Percentiles rank a stretch among this genome's conserved stretches.
Evolutionary conservation across 768 basidiomycete species (phyloP).

Genomic region (Rhodosporidiobolus sp.): DNA sequence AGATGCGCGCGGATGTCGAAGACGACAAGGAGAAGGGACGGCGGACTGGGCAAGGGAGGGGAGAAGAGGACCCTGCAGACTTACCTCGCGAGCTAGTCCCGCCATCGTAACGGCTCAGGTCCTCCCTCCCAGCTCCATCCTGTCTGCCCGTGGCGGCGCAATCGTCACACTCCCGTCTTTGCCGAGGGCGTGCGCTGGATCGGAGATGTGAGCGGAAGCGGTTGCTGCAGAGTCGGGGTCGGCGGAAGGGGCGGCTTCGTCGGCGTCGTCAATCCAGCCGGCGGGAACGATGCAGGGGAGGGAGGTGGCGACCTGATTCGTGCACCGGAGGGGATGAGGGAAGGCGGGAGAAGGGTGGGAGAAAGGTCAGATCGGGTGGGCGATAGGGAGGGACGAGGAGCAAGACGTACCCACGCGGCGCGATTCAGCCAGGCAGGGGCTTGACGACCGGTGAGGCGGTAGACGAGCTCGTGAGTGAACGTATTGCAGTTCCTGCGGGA

Average conservation of each 20-base stretch:
- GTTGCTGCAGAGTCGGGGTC: too few species aligned
- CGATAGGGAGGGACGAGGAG: neutral
- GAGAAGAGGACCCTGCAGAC: neutral
- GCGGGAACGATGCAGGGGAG: conserved; percentile 32
- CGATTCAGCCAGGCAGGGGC: conserved; percentile 32
- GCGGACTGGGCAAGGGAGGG: neutral
- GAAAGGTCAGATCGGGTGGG: neutral
- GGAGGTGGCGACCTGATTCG: conserved; percentile 35
- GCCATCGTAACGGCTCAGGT: neutral
- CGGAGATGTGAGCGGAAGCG: neutral
- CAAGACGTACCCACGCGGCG: conserved; percentile 21
- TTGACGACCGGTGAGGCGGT: conserved; percentile 11
- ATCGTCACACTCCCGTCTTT: conserved; percentile 3
- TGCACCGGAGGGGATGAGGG: too few species aligned
- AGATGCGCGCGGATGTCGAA: too few species aligned
- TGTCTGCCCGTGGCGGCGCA: conserved; percentile 27
- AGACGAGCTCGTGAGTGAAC: conserved; percentile 35
- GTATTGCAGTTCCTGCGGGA: conserved; percentile 31
- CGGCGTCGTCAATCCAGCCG: conserved; percentile 35
- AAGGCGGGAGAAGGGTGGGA: neutral
- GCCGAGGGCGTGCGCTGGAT: conserved; percentile 4
- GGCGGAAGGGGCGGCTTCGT: conserved; percentile 22
- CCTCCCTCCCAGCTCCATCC: conserved; percentile 15
- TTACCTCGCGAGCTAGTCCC: neutral
- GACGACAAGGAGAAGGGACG: too few species aligned